Evolutionary conservation across 2,329 filamentous ascomycete genomes (phyloP).

Genomic region (Sporothrix humicola): DNA sequence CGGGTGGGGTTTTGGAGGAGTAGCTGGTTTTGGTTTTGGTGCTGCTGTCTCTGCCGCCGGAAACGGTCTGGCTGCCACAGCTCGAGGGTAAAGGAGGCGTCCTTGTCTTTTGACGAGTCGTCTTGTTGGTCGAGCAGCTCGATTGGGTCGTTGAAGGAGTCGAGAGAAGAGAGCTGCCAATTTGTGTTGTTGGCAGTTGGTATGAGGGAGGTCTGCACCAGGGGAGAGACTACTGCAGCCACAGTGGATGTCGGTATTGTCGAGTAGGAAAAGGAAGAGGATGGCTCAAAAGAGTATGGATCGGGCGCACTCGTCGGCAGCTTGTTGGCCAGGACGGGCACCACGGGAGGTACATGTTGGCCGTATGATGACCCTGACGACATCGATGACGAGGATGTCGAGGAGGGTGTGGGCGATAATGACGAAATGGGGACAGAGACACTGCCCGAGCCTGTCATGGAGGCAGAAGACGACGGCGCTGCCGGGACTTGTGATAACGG

Average conservation of each 20-base stretch:
- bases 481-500: background rate
- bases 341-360: background rate
- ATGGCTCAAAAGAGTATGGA: background rate
- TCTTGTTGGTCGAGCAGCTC: background rate
- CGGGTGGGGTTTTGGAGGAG: background rate
- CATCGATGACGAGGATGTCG: background rate
- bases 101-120: background rate
- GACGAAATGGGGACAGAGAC: background rate
- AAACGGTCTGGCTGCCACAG: slow-evolving; percentile 32
- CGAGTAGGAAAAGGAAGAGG: background rate
- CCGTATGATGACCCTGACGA: slow-evolving; percentile 1
- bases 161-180: background rate
- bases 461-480: background rate
- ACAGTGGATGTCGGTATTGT: background rate
- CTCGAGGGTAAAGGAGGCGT: slow-evolving; percentile 24
- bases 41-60: background rate
- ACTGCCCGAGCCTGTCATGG: background rate
- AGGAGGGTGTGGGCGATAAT: background rate
- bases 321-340: background rate
- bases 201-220: background rate
- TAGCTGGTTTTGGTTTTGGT: background rate
- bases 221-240: background rate
- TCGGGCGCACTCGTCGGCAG: background rate
- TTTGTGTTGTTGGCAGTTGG: background rate
- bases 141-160: background rate